phyloP scores from a whole-genome alignment of 495 filamentous ascomycete species.

The Aeminium ludgeri region DNA sequence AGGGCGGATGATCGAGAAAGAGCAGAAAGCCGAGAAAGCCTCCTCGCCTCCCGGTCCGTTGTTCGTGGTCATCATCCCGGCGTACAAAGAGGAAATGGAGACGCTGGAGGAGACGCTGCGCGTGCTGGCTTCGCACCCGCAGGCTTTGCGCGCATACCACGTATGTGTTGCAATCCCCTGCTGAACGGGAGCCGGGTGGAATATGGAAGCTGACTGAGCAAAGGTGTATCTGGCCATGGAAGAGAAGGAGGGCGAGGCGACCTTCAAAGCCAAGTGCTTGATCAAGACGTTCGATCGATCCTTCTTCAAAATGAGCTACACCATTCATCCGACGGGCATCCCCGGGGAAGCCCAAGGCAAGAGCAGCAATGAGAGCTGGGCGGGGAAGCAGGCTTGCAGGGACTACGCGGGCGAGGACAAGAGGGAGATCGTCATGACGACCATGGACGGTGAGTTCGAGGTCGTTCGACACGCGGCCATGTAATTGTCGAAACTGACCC shows the following conservation, averaged over 20 bases:
- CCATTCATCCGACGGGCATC: conserved; percentile 43
- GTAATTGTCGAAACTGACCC: conserved; percentile 3
- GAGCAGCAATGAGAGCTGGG: conserved; percentile 52
- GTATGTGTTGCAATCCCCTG: conserved; percentile 28
- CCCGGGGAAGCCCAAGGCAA: conserved; percentile 48
- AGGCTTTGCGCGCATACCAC: conserved; percentile 46
- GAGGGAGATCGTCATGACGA: conserved; percentile 47
- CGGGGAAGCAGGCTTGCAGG: conserved; percentile 40
- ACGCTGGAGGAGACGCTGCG: conserved; percentile 47
- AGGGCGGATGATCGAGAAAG: conserved; percentile 19
- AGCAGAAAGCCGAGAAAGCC: conserved; percentile 26
- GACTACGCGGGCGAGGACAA: conserved; percentile 33
- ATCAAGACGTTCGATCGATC: conserved; percentile 38
- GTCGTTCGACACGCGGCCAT: neutral
- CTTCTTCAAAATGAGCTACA: conserved; percentile 43
- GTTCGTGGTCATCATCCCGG: conserved; percentile 41
- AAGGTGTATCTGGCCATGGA: conserved; percentile 62
- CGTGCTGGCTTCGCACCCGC: conserved; percentile 46
- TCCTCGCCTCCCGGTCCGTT: conserved; percentile 26
- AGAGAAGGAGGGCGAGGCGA: conserved; percentile 36
- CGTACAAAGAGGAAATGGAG: conserved; percentile 52
- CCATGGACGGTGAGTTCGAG: conserved; percentile 45
- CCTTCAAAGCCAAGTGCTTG: conserved; percentile 37
- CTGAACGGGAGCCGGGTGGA: neutral
- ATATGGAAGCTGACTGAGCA: conserved; percentile 9